These are phyloP conservation scores for Periconia macrospinosa DNA, from an alignment of 2,329 filamentous ascomycete species.

Conservation along the genomic window DNA sequence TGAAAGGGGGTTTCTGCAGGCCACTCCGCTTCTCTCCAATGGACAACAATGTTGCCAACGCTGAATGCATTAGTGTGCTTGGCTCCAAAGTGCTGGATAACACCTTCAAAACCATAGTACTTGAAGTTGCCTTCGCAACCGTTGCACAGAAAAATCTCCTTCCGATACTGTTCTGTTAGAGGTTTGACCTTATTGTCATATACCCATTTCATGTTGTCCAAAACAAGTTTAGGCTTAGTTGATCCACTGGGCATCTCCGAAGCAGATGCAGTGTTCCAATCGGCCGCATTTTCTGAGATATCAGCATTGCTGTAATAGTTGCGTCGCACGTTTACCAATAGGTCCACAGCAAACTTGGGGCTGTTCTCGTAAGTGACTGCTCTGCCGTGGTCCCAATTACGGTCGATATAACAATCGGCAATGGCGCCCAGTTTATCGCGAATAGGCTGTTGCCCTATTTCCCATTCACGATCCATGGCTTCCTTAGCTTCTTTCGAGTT, in stretches of 20 bases:
- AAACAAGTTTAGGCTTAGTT: constrained; percentile 62
- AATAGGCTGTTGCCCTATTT: constrained; percentile 68
- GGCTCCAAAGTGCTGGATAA: constrained; percentile 80
- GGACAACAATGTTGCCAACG: constrained; percentile 70
- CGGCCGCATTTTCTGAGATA: constrained; percentile 32
- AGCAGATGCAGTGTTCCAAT: constrained; percentile 42
- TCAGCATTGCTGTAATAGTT: constrained; percentile 66
- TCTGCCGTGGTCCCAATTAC: constrained; percentile 66
- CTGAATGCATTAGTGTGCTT: constrained; percentile 76
- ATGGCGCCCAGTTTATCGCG: constrained; percentile 66
- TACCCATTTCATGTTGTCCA: constrained; percentile 87
- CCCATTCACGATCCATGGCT: constrained; percentile 68
- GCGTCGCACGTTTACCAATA: constrained; percentile 67
- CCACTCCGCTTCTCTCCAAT: constrained; percentile 79
- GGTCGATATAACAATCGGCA: constrained; percentile 70
- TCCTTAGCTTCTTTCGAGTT: constrained; percentile 59
- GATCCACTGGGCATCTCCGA: neutral
- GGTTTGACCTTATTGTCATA: constrained; percentile 77
- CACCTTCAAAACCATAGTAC: constrained; percentile 74
- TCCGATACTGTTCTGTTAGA: constrained; percentile 65
- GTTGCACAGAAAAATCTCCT: constrained; percentile 76
- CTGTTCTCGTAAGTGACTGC: constrained; percentile 66
- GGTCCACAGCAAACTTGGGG: constrained; percentile 70
- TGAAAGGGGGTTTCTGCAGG: constrained; percentile 74
- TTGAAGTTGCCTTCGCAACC: constrained; percentile 65